Base-by-base conservation (phyloP, 148 eudicot genomes). In the Polygonum maritimum region DNA sequence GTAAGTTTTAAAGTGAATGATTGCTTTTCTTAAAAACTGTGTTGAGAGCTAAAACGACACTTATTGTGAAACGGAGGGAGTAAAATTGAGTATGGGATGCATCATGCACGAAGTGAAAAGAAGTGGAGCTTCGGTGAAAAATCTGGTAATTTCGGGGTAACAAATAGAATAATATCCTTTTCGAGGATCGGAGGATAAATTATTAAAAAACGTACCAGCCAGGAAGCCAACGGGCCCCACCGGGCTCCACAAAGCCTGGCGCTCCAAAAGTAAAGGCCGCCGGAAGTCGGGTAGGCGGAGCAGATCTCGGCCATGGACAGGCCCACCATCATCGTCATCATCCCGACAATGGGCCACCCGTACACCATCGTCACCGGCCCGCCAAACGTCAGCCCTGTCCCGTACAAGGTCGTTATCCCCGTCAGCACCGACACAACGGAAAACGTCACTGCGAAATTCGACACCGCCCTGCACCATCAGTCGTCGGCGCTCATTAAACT, bases 261-360 rank as follows among this genome's bases (percentile, higher is more conserved):
- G 21, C 92, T 88, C 97, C 97, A 91, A 57, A 85, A 91, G 65
- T 91, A 89, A 39, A 91, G 92, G 13, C 93, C 97, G 78, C 80
- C 93, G 33, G 97, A 82, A 4, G 90, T 88, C 4, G 97, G 97
- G 76, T 80, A 91, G 9, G 97, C 91, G 2, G 97, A 91, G 82
- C 93, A 89, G 35, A 89, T 91, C 81, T 89, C 97, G 8, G 93
- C 88, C 97, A 91, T 81, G 7, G 97, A 88, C 0, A 89, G 76
- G 71, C 92, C 93, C 72, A 91, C 90, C 0, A 83, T 9, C 81
- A 89, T 76, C 0, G 93, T 88, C 78, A 89, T 40, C 9, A 79
- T 22, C 6, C 93, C 91, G 6, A 86, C 88, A 21, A 89, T 77
- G 49, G 92, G 93, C 90, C 90, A 89, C 1, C 97, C 97, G 40